Conservation (phyloP, 176 grass and related monocot species). For the Oryza meridionalis region DNA sequence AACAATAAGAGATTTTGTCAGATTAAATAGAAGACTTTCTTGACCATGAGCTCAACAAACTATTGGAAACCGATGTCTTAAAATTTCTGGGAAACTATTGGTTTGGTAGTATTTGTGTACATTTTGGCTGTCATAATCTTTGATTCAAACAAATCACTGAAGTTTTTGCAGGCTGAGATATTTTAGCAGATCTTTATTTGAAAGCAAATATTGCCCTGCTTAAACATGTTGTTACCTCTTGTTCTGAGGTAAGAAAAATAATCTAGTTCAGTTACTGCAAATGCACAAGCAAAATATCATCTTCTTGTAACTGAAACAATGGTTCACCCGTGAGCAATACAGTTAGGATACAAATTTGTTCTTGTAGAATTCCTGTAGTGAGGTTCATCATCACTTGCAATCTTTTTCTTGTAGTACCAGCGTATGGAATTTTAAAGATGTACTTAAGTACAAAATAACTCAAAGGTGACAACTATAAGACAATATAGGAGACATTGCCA, state of each 20-base stretch:
- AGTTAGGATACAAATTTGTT: background rate
- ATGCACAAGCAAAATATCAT: background rate
- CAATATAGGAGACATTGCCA: background rate
- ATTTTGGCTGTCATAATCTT: background rate
- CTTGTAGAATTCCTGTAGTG: background rate
- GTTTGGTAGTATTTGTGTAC: background rate
- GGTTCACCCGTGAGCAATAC: background rate
- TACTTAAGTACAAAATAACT: background rate
- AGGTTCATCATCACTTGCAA: background rate
- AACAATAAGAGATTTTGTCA: background rate
- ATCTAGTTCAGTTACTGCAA: background rate
- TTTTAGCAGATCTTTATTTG: background rate
- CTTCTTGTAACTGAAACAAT: background rate
- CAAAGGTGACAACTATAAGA: background rate
- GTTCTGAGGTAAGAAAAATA: background rate
- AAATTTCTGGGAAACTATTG: background rate
- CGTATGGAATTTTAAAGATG: background rate
- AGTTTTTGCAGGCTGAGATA: background rate
- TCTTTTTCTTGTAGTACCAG: background rate
- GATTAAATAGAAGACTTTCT: background rate
- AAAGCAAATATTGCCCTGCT: background rate
- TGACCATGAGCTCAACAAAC: background rate
- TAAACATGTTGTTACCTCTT: background rate
- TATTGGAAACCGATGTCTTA: background rate
- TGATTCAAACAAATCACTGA: background rate